phyloP scores from a whole-genome alignment of 257 asterid species.

The Plantago ovata region DNA sequence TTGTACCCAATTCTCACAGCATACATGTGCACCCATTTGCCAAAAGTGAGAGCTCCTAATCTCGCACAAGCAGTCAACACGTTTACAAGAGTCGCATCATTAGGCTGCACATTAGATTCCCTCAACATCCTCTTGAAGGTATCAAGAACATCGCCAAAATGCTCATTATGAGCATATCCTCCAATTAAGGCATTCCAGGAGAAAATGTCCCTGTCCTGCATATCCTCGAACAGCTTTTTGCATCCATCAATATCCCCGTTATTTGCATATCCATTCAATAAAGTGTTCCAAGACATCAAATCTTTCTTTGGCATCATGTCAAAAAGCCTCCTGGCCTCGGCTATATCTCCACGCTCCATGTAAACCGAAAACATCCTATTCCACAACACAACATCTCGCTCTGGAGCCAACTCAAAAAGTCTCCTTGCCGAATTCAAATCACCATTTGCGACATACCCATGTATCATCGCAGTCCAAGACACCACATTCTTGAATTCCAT shows the following conservation, averaged over 20 bases:
- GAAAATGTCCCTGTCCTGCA: constrained; percentile 62
- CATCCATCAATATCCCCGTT: constrained; percentile 62
- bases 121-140: constrained; percentile 57
- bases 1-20: constrained; percentile 42
- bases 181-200: constrained; percentile 87
- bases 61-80: constrained; percentile 70
- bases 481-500: constrained; percentile 69
- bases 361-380: constrained; percentile 61
- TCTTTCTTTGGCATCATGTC: constrained; percentile 69
- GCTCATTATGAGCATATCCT: constrained; percentile 57
- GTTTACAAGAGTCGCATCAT: constrained; percentile 66
- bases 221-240: constrained; percentile 50
- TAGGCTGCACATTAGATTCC: constrained; percentile 56
- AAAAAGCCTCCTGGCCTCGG: constrained; percentile 61
- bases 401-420: constrained; percentile 79
- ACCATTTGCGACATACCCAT: constrained; percentile 47
- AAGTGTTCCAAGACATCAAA: constrained; percentile 72
- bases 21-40: constrained; percentile 64
- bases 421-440: constrained; percentile 57
- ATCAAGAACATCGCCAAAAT: constrained; percentile 41
- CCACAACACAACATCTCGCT: constrained; percentile 74
- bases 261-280: constrained; percentile 71
- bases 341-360: constrained; percentile 55
- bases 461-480: no score
- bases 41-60: constrained; percentile 69